These are phyloP conservation scores for Tetrastigma voinierianum DNA, from an alignment of 164 flowering plant species.

Conservation along the genomic window DNA sequence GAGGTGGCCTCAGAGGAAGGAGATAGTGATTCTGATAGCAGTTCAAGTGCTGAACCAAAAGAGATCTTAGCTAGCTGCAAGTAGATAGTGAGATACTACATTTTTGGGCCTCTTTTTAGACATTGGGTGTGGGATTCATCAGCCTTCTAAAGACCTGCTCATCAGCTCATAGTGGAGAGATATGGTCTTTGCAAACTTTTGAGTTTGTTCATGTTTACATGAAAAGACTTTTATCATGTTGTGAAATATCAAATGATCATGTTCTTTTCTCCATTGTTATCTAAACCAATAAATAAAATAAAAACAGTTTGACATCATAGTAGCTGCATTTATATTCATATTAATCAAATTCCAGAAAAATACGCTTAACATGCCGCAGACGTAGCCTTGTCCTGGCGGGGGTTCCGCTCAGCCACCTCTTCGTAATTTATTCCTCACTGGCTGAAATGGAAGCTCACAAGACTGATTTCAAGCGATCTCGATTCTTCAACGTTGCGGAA, in stretches of 20 bases:
- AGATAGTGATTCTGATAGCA: slow-evolving; percentile 37
- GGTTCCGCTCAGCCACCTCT: too few species aligned
- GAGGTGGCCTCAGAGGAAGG: slow-evolving; percentile 23
- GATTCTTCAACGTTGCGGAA: too few species aligned
- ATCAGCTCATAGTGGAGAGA: not conserved
- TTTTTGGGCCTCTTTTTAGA: not conserved
- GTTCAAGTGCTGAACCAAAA: slow-evolving; percentile 33
- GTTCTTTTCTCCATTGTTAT: not conserved
- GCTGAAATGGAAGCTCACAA: too few species aligned
- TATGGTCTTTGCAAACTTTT: not conserved
- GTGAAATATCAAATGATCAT: not conserved
- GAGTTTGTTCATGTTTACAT: not conserved
- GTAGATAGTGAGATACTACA: not conserved
- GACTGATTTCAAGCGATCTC: too few species aligned
- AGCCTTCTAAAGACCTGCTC: not conserved
- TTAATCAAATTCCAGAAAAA: too few species aligned
- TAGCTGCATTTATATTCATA: too few species aligned
- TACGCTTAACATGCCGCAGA: too few species aligned
- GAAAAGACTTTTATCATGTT: not conserved
- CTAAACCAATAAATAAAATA: not conserved
- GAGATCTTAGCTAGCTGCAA: slow-evolving; percentile 13
- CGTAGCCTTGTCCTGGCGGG: too few species aligned
- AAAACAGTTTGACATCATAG: too few species aligned
- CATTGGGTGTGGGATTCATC: not conserved
- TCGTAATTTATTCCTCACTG: too few species aligned